Evolutionary conservation across 2,329 filamentous ascomycete species (phyloP).

Genomic region (Aspergillus piperis): DNA sequence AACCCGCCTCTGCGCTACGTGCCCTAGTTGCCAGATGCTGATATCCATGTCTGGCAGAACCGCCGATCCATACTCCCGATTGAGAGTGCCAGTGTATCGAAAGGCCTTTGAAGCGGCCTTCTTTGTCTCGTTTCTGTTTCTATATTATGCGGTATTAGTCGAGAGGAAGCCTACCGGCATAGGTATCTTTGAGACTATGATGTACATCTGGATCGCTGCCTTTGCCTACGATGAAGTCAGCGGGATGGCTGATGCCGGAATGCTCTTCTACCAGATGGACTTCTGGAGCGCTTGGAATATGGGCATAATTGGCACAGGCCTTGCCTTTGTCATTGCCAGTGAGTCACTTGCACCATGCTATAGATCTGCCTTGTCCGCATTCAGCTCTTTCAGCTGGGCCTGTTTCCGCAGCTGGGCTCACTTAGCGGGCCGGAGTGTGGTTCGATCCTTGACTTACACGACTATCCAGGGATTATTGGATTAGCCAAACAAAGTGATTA

Average conservation of each 20-base stretch:
- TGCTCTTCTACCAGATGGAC: conserved; percentile 80
- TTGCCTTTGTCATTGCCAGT: conserved; percentile 72
- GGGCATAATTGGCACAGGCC: conserved; percentile 71
- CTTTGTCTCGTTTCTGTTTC: conserved; percentile 71
- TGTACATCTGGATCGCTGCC: conserved; percentile 84
- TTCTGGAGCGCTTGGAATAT: conserved; percentile 78
- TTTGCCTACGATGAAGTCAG: conserved; percentile 87
- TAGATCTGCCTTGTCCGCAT: conserved; percentile 25
- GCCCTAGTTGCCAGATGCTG: not conserved
- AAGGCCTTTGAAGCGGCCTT: conserved; percentile 83
- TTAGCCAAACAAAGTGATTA: conserved; percentile 60
- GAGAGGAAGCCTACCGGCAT: conserved; percentile 68
- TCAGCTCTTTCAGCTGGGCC: conserved; percentile 8
- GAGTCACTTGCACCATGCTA: conserved; percentile 42
- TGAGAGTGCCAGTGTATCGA: conserved; percentile 79
- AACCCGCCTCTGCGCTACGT: conserved; percentile 8
- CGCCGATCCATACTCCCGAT: conserved; percentile 72
- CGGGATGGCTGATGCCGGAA: conserved; percentile 82
- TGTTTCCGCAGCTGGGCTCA: not conserved
- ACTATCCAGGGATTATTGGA: conserved; percentile 63
- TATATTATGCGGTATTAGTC: conserved; percentile 87
- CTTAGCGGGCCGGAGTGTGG: not conserved
- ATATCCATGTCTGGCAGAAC: conserved; percentile 43
- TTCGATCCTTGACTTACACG: conserved; percentile 2
- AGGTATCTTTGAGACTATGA: conserved; percentile 67